A percentile compares a stretch with the other conserved stretches of the same genome.
These are phyloP conservation scores for Aspergillus amoenus DNA, from an alignment of 2,329 filamentous ascomycete genomes.

Conservation along the genomic window DNA sequence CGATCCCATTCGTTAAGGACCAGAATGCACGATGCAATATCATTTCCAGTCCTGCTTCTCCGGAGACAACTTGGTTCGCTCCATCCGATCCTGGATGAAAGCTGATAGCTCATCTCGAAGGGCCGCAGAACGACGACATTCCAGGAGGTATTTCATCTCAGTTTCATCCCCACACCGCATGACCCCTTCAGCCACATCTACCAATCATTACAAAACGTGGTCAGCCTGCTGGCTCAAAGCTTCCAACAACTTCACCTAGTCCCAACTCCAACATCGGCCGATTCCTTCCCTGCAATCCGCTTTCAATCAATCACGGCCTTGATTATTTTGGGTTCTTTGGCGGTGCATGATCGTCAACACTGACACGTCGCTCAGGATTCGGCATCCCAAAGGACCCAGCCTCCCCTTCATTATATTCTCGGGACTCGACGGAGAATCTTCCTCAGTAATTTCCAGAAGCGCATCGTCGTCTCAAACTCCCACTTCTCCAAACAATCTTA, in stretches of 20 bases:
- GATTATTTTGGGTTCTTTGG: background rate
- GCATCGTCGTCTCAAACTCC: background rate
- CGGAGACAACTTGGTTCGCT: background rate
- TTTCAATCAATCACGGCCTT: background rate
- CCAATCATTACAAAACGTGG: constrained; percentile 23
- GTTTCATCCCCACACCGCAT: constrained; percentile 15
- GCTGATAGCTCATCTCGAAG: background rate
- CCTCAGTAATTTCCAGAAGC: background rate
- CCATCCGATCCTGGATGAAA: background rate
- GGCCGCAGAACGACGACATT: constrained; percentile 1
- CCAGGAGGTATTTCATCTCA: background rate
- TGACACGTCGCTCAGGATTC: background rate
- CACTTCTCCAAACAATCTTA: background rate
- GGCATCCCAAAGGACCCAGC: background rate
- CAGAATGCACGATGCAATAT: background rate
- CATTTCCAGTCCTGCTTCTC: background rate
- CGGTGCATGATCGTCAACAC: background rate
- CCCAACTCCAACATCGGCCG: background rate
- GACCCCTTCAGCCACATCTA: constrained; percentile 11
- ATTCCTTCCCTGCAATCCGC: background rate
- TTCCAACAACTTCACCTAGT: constrained; percentile 1
- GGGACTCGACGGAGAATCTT: background rate
- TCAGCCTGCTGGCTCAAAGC: constrained; percentile 16
- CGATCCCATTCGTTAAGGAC: background rate
- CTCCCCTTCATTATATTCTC: background rate